Evolutionary conservation across 306 rosid species (phyloP).

Genomic region (Neltuma alba): DNA sequence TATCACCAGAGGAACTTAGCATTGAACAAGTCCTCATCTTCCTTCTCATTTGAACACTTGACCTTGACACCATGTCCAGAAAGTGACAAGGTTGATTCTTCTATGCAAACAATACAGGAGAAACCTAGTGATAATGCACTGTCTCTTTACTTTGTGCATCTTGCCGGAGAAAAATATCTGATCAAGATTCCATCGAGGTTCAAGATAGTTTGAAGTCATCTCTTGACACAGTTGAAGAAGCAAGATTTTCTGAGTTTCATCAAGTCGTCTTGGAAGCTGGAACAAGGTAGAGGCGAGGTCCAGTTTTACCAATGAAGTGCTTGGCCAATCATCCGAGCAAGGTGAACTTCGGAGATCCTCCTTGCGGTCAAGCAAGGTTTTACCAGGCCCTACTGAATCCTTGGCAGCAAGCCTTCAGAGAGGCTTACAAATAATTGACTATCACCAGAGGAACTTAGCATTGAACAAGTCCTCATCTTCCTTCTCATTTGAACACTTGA

Average conservation of each 20-base stretch:
- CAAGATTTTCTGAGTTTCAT: no score
- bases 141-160: slow-evolving; percentile 63
- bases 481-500: slow-evolving; percentile 87
- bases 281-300: slow-evolving; percentile 61
- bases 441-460: slow-evolving; percentile 76
- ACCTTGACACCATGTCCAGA: slow-evolving; percentile 66
- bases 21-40: slow-evolving; percentile 69
- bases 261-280: slow-evolving; percentile 58
- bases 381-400: slow-evolving; percentile 63
- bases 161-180: slow-evolving; percentile 48
- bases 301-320: slow-evolving; percentile 48
- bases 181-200: slow-evolving; percentile 41
- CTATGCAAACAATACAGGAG: slow-evolving; percentile 47
- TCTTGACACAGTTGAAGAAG: slow-evolving; percentile 38
- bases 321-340: slow-evolving; percentile 52
- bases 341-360: slow-evolving; percentile 54
- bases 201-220: slow-evolving; percentile 54
- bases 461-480: slow-evolving; percentile 75
- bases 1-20: slow-evolving; percentile 75
- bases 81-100: slow-evolving; percentile 48
- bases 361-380: slow-evolving; percentile 57
- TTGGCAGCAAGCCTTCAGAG: slow-evolving; percentile 94
- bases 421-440: slow-evolving; percentile 81
- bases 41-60: slow-evolving; percentile 91
- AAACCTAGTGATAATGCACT: slow-evolving; percentile 42